Conservation (phyloP, 2,329 filamentous ascomycete species). For the Karstenula rhodostoma region DNA sequence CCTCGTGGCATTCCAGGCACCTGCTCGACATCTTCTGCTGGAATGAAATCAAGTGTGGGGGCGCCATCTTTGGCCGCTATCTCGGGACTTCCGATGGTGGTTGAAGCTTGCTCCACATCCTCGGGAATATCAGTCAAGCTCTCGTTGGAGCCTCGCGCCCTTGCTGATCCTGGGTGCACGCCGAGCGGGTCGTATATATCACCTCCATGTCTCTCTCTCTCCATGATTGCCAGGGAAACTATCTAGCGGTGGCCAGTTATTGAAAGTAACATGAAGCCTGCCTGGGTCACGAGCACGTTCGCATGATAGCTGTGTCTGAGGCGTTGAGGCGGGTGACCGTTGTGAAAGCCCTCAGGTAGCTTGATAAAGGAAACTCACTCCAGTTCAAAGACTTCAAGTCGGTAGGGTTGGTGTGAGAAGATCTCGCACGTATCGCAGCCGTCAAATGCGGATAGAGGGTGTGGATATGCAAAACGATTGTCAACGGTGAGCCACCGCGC, state of each 20-base stretch:
- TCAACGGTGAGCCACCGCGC: background rate
- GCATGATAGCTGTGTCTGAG: conserved; percentile 5
- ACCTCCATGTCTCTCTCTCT: conserved; percentile 30
- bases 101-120: conserved; percentile 38
- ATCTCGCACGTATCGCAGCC: background rate
- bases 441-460: background rate
- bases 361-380: background rate
- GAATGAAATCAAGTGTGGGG: conserved; percentile 38
- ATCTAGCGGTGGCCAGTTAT: background rate
- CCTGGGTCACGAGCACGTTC: conserved; percentile 4
- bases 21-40: conserved; percentile 43
- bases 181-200: conserved; percentile 31
- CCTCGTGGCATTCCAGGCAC: conserved; percentile 37
- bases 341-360: background rate
- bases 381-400: background rate
- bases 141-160: conserved; percentile 36
- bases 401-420: too few relatives aligned
- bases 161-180: conserved; percentile 30
- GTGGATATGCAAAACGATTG: background rate
- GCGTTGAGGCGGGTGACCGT: background rate
- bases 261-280: background rate
- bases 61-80: conserved; percentile 34
- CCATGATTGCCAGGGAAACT: conserved; percentile 23
- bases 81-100: conserved; percentile 34
- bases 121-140: conserved; percentile 36